A percentile compares a stretch with the other conserved stretches of the same genome.
Evolutionary conservation across 169 alveolate species (phyloP).

Genomic region (Eimeria necatrix): DNA sequence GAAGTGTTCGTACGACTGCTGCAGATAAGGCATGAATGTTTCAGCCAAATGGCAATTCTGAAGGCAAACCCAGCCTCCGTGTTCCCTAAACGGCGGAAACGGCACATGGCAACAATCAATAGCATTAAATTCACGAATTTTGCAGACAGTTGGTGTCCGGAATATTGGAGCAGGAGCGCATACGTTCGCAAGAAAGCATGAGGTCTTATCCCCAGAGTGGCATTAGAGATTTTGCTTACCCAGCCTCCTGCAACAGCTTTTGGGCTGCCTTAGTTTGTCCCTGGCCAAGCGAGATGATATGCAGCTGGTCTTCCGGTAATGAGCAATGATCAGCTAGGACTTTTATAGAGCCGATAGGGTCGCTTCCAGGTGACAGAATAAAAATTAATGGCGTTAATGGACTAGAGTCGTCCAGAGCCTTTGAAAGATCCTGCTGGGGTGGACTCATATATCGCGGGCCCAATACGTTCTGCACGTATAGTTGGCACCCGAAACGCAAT

Average conservation of each 20-base stretch:
- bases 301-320: constrained; percentile 80
- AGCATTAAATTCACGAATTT: background rate
- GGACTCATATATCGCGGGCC: constrained; percentile 92
- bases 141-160: too few relatives aligned
- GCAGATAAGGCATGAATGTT: constrained; percentile 96
- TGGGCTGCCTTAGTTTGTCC: constrained; percentile 96
- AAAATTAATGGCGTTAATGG: constrained; percentile 94
- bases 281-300: constrained; percentile 95
- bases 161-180: too few relatives aligned
- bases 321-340: constrained; percentile 88
- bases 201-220: background rate
- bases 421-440: constrained; percentile 94
- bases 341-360: constrained; percentile 93
- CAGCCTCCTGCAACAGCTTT: constrained; percentile 90
- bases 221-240: constrained; percentile 75
- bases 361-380: constrained; percentile 96
- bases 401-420: constrained; percentile 92
- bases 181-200: too few relatives aligned
- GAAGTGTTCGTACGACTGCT: constrained; percentile 93
- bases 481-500: constrained; percentile 41
- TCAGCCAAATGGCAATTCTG: constrained; percentile 97
- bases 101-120: background rate
- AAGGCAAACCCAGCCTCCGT: constrained; percentile 89
- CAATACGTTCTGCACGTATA: constrained; percentile 86
- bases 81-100: constrained; percentile 45